A percentile compares a stretch with the other conserved stretches of the same genome.
phyloP scores from a whole-genome alignment of 306 rosid genomes.

The Sicyos edulis region DNA sequence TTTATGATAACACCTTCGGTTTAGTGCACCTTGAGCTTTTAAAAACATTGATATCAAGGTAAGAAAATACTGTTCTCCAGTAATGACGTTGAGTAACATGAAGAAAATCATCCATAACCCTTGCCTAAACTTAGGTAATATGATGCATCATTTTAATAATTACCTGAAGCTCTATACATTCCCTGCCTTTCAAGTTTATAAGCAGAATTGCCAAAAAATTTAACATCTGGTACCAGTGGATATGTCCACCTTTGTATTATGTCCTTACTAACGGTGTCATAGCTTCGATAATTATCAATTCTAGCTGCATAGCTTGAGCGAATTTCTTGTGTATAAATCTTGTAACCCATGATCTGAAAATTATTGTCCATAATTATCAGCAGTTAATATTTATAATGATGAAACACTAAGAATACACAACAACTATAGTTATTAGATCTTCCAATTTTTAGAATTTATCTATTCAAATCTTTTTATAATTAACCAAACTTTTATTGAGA shows the following conservation, averaged over 20 bases:
- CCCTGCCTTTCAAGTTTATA: conserved; percentile 82
- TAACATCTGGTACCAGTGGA: conserved; percentile 92
- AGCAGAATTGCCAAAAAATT: conserved; percentile 53
- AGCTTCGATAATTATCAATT: conserved; percentile 92
- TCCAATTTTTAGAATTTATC: conserved; percentile 1
- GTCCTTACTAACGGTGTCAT: conserved; percentile 88
- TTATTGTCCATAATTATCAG: conserved; percentile 11
- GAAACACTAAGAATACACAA: background rate
- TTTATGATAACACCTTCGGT: too few species aligned
- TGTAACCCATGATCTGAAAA: conserved; percentile 96
- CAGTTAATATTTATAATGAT: background rate
- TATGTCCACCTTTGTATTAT: conserved; percentile 97
- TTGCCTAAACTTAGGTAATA: background rate
- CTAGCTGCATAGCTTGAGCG: conserved; percentile 90
- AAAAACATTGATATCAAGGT: too few species aligned
- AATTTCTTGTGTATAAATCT: conserved; percentile 86
- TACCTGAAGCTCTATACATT: conserved; percentile 89
- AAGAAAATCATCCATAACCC: background rate
- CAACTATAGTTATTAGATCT: background rate
- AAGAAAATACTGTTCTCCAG: background rate
- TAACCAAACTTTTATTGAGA: too few species aligned
- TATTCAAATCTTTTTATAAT: too few species aligned
- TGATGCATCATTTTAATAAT: conserved; percentile 23
- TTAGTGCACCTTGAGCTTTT: too few species aligned
- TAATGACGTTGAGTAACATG: background rate